Evolutionary conservation across 1,284 basidiomycete species (phyloP), one percentile per base, ranked within the genome.

Genomic region (Wallemia ichthyophaga): DNA sequence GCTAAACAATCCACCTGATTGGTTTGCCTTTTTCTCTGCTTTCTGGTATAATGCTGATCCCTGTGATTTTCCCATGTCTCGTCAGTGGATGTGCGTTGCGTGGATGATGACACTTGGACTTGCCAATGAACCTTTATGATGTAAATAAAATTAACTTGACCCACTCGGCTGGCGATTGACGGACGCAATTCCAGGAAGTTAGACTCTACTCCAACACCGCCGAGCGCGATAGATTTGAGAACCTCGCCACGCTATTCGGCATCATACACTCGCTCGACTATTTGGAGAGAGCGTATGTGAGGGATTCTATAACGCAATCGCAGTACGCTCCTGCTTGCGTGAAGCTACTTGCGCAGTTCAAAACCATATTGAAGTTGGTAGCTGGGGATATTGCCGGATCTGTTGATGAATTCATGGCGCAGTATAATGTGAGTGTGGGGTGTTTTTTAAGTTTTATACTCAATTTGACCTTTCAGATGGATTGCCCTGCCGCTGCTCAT

Each of bases 311-410:
- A 60, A 82, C 80, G 21, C 83, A 87, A 9, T 81, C 81, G 58
- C 86, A 95, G 83, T 91, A 98, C 70, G 89, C 88, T 61, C 89
- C 88, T 61, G 88, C 88, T 63, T 98, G 92, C 68, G 87, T 85
- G 19, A 77, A 86, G 56, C 72, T 98, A 21, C 71, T 98, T 9
- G 86, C 85, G 17, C 91, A 96, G 71, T 96, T 91, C 74, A 95
- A 95, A 77, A 94, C 88, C 1, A 83, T 94, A 77, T 74, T 91
- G 64, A 95, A 91, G 71, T 77, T 96, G 33, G 82, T 98, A 15
- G 81, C 80, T 24, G 82, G 87, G 61, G 82, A 83, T 31, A 82
- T 92, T 23, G 76, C 77, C 0, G 82, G 79, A 24, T 23, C 13
- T 56, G 75, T 92, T 25, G 87, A 92, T 64, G 76, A 81, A 37